A percentile compares a stretch with the other conserved stretches of the same genome.
These are phyloP conservation scores for Xenoacremonium recifei DNA, from an alignment of 2,329 filamentous ascomycete genomes.

Conservation along the genomic window DNA sequence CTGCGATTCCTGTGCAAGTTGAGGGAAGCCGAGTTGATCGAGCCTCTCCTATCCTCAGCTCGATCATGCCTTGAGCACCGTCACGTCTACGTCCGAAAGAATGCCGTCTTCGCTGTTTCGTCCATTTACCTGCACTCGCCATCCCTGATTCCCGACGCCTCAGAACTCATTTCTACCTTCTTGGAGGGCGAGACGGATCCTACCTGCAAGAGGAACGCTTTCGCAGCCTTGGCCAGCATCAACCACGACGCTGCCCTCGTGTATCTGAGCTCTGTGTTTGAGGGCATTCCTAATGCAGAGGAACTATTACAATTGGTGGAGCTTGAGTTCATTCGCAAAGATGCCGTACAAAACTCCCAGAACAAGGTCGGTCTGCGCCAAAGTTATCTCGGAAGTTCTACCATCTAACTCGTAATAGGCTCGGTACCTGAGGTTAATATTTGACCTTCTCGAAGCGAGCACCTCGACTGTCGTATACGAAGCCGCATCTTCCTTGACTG, in stretches of 20 bases:
- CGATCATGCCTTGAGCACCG: constrained; percentile 92
- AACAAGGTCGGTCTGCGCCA: constrained; percentile 70
- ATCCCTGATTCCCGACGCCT: constrained; percentile 88
- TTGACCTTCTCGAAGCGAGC: constrained; percentile 89
- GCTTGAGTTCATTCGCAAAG: constrained; percentile 95
- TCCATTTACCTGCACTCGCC: constrained; percentile 92
- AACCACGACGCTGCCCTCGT: constrained; percentile 89
- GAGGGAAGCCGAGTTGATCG: constrained; percentile 90
- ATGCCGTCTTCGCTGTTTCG: constrained; percentile 90
- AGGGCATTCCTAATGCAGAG: constrained; percentile 90
- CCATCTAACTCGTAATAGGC: constrained; percentile 50
- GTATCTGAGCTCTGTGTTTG: constrained; percentile 86
- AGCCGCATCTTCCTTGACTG: constrained; percentile 90
- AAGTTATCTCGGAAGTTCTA: constrained; percentile 24
- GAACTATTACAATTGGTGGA: constrained; percentile 91
- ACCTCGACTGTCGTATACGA: constrained; percentile 97
- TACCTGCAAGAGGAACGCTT: constrained; percentile 97
- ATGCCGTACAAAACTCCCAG: constrained; percentile 89
- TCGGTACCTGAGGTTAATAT: constrained; percentile 89
- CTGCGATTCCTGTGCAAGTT: constrained; percentile 96
- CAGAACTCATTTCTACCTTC: constrained; percentile 88
- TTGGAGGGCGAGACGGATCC: constrained; percentile 87
- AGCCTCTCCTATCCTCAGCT: constrained; percentile 89
- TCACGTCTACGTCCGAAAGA: constrained; percentile 97
- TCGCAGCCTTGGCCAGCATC: constrained; percentile 85